Evolutionary conservation across 371 early-diverging fungal genomes (phyloP), one percentile per base, ranked within the genome.

Genomic region (Actinomortierella wolfii): DNA sequence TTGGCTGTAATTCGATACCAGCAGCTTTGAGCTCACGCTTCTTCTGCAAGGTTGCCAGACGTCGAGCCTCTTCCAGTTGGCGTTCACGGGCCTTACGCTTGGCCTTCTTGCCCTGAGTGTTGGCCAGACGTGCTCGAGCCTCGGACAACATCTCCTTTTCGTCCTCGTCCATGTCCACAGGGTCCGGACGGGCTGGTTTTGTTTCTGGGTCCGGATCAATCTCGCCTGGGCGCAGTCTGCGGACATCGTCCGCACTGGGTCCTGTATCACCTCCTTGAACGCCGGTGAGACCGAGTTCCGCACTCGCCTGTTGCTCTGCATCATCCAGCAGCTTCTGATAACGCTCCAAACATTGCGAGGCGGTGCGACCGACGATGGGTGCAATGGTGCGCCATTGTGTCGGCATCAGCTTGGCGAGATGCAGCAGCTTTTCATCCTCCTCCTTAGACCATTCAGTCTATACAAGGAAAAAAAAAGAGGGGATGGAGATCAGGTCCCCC

Each of bases 311-410:
- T 2, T 85, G 81, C 69, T 98, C 97, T 9, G 98, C 98, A 77
- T 96, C 97, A 64, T 97, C 97, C 61, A 98, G 79, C 50, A 98
- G 86, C 67, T 87, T 82, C 68, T 97, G 97, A 76, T 98, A 98
- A 58, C 97, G 81, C 69, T 97, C 97, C 59, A 98, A 77, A 79
- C 99, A 98, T 78, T 97, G 97, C n/a, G 95, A 90, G 3, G 99
- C 91, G n/a, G 99, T 96, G 43, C 99, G 86, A 3, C 98, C 99
- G 26, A 98, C 97, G 51, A 97, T 94, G 9, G 97, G 97, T 3
- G 99, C 97, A 65, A 97, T 97, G 1, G 99, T 98, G 52, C 97
- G 86, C 98, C 98, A 98, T 76, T 98, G 99, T 1, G 97, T 97
- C n/a, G 98, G 97, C 97, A 98, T 96, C 28, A 97, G 79, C 78